Evolutionary conservation across 2,329 filamentous ascomycete species (phyloP).

Genomic region (Epichloe sibirici): DNA sequence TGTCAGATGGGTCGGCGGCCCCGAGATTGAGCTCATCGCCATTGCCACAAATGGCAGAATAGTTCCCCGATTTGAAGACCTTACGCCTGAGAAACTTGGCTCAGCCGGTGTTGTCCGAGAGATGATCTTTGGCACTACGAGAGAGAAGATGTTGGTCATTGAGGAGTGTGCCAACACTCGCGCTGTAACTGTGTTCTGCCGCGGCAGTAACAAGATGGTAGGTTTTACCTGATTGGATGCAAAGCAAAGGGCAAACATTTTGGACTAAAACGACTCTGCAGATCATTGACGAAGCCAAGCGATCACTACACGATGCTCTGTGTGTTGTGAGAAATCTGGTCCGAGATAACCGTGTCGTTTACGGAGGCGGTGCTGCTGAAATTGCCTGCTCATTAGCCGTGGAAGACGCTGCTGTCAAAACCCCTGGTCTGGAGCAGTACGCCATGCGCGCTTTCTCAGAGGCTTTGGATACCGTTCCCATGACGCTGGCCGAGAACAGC

Average conservation of each 20-base stretch:
- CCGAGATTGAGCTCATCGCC: conserved; percentile 95
- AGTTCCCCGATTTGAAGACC: conserved; percentile 91
- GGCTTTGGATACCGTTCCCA: conserved; percentile 82
- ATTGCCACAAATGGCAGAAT: conserved; percentile 98
- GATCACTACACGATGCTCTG: conserved; percentile 91
- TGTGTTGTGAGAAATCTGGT: conserved; percentile 97
- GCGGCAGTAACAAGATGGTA: conserved; percentile 99
- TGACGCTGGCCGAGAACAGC: conserved; percentile 96
- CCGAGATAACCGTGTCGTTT: conserved; percentile 90
- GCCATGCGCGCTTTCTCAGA: conserved; percentile 97
- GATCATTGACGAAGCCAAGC: conserved; percentile 98
- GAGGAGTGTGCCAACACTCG: conserved; percentile 98
- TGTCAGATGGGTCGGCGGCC: conserved; percentile 94
- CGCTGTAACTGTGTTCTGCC: conserved; percentile 90
- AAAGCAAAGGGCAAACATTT: neutral
- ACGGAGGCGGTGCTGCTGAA: conserved; percentile 91
- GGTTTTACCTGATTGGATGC: conserved; percentile 15
- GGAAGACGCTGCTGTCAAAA: conserved; percentile 89
- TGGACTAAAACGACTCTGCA: conserved; percentile 21
- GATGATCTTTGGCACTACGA: conserved; percentile 92
- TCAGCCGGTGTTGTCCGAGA: conserved; percentile 81
- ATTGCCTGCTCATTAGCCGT: conserved; percentile 95
- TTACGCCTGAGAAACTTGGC: conserved; percentile 83
- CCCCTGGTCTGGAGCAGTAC: conserved; percentile 94
- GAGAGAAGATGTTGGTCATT: conserved; percentile 99